phyloP scores from a whole-genome alignment of 2,329 filamentous ascomycete genomes.

The Didymosphaeria variabile region DNA sequence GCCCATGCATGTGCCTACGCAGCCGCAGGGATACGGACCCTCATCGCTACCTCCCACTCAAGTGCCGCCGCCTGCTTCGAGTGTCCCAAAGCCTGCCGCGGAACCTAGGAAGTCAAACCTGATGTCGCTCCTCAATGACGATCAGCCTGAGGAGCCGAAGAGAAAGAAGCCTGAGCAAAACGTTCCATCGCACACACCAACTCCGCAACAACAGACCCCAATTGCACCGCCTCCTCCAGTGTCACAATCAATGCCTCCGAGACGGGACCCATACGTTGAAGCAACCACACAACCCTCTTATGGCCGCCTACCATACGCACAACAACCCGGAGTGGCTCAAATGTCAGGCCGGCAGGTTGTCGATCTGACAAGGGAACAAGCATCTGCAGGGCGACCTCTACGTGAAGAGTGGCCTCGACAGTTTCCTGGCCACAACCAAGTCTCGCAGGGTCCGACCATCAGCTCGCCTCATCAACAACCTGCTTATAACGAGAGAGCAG shows the following conservation, averaged over 20 bases:
- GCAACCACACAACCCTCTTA: slow-evolving; percentile 37
- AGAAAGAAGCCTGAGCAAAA: slow-evolving; percentile 47
- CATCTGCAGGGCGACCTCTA: slow-evolving; percentile 26
- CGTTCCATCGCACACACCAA: slow-evolving; percentile 45
- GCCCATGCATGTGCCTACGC: slow-evolving; percentile 30
- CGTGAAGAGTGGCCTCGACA: slow-evolving; percentile 46
- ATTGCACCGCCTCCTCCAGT: slow-evolving; percentile 42
- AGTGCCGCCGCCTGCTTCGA: slow-evolving; percentile 25
- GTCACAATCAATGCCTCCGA: slow-evolving; percentile 34
- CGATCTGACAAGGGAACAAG: slow-evolving; percentile 44
- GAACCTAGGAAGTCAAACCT: slow-evolving; percentile 50
- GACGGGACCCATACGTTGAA: slow-evolving; percentile 40
- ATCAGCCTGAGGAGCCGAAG: slow-evolving; percentile 47
- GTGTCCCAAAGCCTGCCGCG: slow-evolving; percentile 37
- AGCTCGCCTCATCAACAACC: slow-evolving; percentile 43
- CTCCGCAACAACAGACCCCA: slow-evolving; percentile 44
- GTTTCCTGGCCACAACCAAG: slow-evolving; percentile 39
- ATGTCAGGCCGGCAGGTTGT: slow-evolving; percentile 37
- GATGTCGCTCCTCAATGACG: slow-evolving; percentile 49
- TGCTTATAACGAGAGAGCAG: slow-evolving; percentile 29
- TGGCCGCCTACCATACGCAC: slow-evolving; percentile 36
- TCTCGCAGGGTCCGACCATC: slow-evolving; percentile 32
- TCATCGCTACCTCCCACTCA: slow-evolving; percentile 31
- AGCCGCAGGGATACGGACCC: slow-evolving; percentile 33
- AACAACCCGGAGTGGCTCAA: slow-evolving; percentile 35